Evolutionary conservation across 352 stramenopile species (phyloP).

Genomic region (Globisporangium abappressorium): DNA sequence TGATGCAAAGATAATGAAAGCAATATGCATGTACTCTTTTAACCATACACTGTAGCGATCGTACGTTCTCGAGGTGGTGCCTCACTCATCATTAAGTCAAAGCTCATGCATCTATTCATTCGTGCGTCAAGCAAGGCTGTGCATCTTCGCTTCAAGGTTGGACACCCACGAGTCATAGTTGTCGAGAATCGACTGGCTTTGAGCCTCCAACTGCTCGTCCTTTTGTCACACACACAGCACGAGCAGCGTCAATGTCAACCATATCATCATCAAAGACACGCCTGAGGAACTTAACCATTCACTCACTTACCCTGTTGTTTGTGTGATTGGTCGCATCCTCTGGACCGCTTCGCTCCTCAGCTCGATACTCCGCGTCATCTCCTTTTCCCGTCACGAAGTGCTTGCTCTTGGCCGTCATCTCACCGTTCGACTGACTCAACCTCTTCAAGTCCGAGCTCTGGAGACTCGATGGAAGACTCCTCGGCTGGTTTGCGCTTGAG

Average conservation of each 20-base stretch:
- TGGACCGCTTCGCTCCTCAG: background rate
- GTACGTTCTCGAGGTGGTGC: background rate
- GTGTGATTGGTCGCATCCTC: slow-evolving; percentile 7
- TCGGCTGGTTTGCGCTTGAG: slow-evolving; percentile 23
- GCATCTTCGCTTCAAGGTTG: slow-evolving; percentile 53
- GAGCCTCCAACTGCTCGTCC: slow-evolving; percentile 7
- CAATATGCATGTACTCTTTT: background rate
- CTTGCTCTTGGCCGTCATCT: background rate
- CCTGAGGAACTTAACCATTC: background rate
- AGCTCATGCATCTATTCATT: slow-evolving; percentile 2
- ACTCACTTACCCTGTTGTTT: slow-evolving; percentile 8
- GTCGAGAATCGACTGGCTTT: slow-evolving; percentile 36
- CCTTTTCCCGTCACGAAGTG: background rate
- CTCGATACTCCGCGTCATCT: background rate
- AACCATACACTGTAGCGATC: background rate
- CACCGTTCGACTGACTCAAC: background rate
- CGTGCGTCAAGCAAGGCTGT: slow-evolving; percentile 28
- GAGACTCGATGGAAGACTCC: slow-evolving; percentile 16
- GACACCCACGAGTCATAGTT: slow-evolving; percentile 58
- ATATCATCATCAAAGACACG: background rate
- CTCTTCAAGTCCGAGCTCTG: background rate
- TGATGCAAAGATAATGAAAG: background rate
- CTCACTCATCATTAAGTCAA: background rate
- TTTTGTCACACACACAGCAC: background rate
- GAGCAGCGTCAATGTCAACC: background rate